Evolutionary conservation across 441 rosid genomes (phyloP), one percentile per base, ranked within the genome.

Genomic region (Gossypium laxum): DNA sequence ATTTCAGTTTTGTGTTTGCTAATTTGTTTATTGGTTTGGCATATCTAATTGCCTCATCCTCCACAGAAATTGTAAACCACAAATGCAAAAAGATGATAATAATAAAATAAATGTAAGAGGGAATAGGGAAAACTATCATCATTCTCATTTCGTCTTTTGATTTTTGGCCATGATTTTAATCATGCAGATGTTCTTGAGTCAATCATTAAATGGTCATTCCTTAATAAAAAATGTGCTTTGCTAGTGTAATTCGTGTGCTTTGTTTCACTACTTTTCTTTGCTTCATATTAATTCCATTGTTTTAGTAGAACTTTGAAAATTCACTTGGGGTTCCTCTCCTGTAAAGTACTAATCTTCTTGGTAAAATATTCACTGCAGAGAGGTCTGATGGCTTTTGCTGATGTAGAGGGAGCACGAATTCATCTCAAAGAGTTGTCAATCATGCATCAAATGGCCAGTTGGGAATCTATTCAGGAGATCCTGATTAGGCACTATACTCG

Each of bases 361-460:
- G 64, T 75, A 19, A 14, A 52, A 70, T 32, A 2, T 47, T 68
- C 55, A 74, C 70, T 73, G 48, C 96, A 94, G 97, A 90, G 95
- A 80, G 89, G 98, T 77, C 87, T 94, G 69, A 87, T 94, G 92
- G 99, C 97, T 81, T 87, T 94, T 74, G 97, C 97, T 58, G 96
- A 94, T 84, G 91, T 94, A 19, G 97, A 94, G 85, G 97, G 97
- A 55, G 99, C 97, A 76, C 86, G 82, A 71, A 94, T 94, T 76
- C 83, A 86, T 85, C 94, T 94, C 82, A 91, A 85, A 80, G 85
- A 85, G 71, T 81, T 94, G 80, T 84, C 88, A 74, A 86, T 91
- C 77, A 78, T 88, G 73, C 91, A 94, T 86, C 97, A 89, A 71
- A 86, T 94, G 88, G 90, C 96, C 73, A 89, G 99, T 77, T 88